A percentile compares a stretch with the other conserved stretches of the same genome.
Evolutionary conservation across 495 filamentous ascomycete species (phyloP).

Genomic region (Penicillium cinerascens): DNA sequence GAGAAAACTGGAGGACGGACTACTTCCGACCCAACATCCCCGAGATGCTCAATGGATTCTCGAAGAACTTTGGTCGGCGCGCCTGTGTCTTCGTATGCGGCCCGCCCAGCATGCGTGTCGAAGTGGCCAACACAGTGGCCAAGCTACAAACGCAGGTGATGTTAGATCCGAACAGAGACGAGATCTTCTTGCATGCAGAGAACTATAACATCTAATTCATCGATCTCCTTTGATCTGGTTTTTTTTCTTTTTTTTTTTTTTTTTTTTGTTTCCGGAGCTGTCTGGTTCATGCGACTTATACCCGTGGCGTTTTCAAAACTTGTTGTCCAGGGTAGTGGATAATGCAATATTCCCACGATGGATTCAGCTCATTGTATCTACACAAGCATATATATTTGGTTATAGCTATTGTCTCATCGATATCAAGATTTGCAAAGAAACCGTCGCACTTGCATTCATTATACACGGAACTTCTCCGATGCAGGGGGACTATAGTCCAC

Average conservation of each 20-base stretch:
- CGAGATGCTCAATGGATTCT: conserved; percentile 77
- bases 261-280: neutral
- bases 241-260: conserved; percentile 2
- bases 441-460: neutral
- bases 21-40: conserved; percentile 89
- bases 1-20: conserved; percentile 84
- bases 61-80: conserved; percentile 71
- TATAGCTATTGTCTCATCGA: neutral
- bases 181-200: conserved; percentile 93
- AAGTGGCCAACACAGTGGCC: conserved; percentile 80
- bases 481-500: neutral
- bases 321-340: neutral
- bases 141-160: conserved; percentile 78
- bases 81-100: conserved; percentile 95
- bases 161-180: conserved; percentile 71
- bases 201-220: conserved; percentile 73
- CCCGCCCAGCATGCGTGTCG: conserved; percentile 79
- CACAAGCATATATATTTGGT: neutral
- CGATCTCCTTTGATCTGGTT: conserved; percentile 3
- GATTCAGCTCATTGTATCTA: neutral
- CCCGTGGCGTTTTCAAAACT: conserved; percentile 5
- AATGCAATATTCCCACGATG: neutral
- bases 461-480: neutral
- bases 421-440: neutral
- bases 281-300: conserved; percentile 16